Conservation (phyloP, 2,329 filamentous ascomycete genomes). For the Tolypocladium guangdongense region DNA sequence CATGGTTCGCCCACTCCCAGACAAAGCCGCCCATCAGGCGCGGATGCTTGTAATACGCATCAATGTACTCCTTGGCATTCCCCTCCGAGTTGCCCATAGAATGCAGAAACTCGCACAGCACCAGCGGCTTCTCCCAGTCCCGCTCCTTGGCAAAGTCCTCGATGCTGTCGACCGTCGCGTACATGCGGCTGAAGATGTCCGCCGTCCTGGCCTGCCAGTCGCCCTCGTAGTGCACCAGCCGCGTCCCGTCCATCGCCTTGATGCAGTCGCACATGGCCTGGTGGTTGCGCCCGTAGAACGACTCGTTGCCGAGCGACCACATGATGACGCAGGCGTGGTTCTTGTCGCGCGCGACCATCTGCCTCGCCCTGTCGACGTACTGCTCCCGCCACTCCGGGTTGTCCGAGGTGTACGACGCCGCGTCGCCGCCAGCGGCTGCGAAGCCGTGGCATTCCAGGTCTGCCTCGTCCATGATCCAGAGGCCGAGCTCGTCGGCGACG, state of each 20-base stretch:
- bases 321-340: constrained; percentile 56
- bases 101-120: constrained; percentile 44
- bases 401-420: constrained; percentile 37
- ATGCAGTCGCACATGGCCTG: constrained; percentile 56
- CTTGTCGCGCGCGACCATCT: constrained; percentile 49
- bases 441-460: constrained; percentile 46
- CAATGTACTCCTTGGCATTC: constrained; percentile 54
- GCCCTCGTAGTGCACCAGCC: constrained; percentile 56
- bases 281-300: constrained; percentile 59
- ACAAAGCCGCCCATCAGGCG: constrained; percentile 50
- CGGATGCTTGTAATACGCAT: constrained; percentile 46
- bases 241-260: constrained; percentile 41
- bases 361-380: constrained; percentile 55
- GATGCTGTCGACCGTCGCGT: constrained; percentile 39
- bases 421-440: constrained; percentile 24
- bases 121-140: constrained; percentile 42
- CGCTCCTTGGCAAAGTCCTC: constrained; percentile 26
- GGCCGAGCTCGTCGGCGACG: constrained; percentile 50
- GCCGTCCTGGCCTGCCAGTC: constrained; percentile 45
- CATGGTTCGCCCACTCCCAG: constrained; percentile 54
- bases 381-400: constrained; percentile 51
- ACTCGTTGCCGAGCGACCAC: constrained; percentile 64
- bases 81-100: constrained; percentile 68
- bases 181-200: constrained; percentile 59
- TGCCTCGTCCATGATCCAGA: constrained; percentile 51